Evolutionary conservation across 2,329 filamentous ascomycete genomes (phyloP).

Genomic region (Sarocladiaceae sp.): DNA sequence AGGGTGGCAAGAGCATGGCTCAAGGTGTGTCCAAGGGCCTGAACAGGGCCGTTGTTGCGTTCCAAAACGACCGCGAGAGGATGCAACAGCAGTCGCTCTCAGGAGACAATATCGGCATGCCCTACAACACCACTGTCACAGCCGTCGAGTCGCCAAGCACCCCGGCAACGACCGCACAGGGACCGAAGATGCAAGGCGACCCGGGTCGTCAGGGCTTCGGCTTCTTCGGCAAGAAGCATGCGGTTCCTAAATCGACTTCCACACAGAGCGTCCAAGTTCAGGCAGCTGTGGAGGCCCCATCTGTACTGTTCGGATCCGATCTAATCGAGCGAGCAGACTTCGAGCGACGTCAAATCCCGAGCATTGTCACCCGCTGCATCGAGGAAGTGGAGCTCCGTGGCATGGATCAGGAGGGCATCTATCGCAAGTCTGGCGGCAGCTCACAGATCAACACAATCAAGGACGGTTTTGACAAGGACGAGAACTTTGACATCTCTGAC

Average conservation of each 20-base stretch:
- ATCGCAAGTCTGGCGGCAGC: slow-evolving; percentile 92
- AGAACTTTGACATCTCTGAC: slow-evolving; percentile 89
- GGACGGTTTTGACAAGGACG: slow-evolving; percentile 80
- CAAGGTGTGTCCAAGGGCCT: slow-evolving; percentile 93
- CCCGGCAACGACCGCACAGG: slow-evolving; percentile 14
- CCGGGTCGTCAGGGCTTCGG: slow-evolving; percentile 56
- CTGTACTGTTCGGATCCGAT: slow-evolving; percentile 79
- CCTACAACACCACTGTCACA: slow-evolving; percentile 62
- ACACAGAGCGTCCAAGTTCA: slow-evolving; percentile 32
- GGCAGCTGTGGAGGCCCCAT: slow-evolving; percentile 44
- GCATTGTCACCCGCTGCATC: slow-evolving; percentile 87
- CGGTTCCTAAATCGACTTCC: slow-evolving; percentile 46
- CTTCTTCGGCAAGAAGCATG: slow-evolving; percentile 59
- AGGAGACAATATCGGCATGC: slow-evolving; percentile 60
- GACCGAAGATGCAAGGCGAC: slow-evolving; percentile 22
- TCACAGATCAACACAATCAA: slow-evolving; percentile 86
- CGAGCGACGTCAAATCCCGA: slow-evolving; percentile 83
- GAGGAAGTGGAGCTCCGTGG: slow-evolving; percentile 93
- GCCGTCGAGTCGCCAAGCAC: slow-evolving; percentile 42
- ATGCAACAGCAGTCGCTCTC: slow-evolving; percentile 43
- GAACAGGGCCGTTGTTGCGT: slow-evolving; percentile 80
- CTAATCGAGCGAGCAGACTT: slow-evolving; percentile 78
- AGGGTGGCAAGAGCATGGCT: slow-evolving; percentile 85
- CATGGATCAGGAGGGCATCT: slow-evolving; percentile 97
- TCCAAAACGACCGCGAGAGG: slow-evolving; percentile 53